Evolutionary conservation across 2,329 filamentous ascomycete species (phyloP), one percentile per base, ranked within the genome.

Genomic region (Pseudodiploospora longispora): DNA sequence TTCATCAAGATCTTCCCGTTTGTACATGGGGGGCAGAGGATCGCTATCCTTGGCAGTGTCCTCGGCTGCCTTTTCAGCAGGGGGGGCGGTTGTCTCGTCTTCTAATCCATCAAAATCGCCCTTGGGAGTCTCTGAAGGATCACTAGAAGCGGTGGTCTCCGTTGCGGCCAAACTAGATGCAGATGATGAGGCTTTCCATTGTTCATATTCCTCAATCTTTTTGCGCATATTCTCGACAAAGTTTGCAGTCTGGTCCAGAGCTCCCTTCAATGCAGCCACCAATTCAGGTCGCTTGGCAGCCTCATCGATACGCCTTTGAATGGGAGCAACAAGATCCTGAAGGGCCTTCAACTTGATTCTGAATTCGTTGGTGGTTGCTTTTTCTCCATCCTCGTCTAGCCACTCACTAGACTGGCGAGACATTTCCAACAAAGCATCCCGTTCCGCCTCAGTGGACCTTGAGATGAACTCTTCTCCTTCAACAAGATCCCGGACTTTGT

Each of bases 311-410:
- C 93, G 80, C 58, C 76, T 80, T 53, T 88, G 75, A 28, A 95
- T 80, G 2, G 90, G 91, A 30, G 78, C 71, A 42, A 90, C 85
- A 38, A 96, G 77, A 42, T 81, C 78, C 59, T 87, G 83, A 40
- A 98, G 78, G 37, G 77, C 78, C 63, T 87, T 83, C 40, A 94
- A 76, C 60, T 83, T 87, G 44, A 78, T 74, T 62, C 83, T 86
- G 56, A 98, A 76, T 39, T 83, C 80, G 3, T 86, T 80, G 46
- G 82, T 82, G 32, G 78, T 73, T 4, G 93, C 90, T 40, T 89
- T 82, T 10, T 77, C 75, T 44, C 91, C 88, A 38, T 90, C 89
- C 10, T 79, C 86, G 60, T 95, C 93, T 47, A 98, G 80, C 91
- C 93, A 98, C 8, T 95, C 89, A 55, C 86, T 85, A 27, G 81